Percentiles rank a stretch among this genome's conserved stretches.
Evolutionary conservation across 306 rosid genomes (phyloP).

Genomic region (Lathyrus oleraceus): DNA sequence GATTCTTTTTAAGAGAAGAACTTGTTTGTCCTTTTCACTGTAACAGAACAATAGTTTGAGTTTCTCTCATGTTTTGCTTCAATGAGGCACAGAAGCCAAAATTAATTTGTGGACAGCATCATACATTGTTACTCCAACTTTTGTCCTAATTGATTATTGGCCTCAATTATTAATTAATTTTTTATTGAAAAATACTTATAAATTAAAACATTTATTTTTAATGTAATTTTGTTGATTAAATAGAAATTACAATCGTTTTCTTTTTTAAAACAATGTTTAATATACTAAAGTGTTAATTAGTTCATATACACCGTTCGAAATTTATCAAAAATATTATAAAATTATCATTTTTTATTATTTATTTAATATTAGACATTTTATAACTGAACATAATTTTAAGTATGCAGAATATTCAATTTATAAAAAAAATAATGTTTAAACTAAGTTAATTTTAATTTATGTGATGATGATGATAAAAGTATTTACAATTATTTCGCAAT

Average conservation of each 20-base stretch:
- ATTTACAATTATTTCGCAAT: background rate
- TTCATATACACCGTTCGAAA: no score
- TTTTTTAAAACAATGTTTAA: no score
- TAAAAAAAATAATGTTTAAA: no score
- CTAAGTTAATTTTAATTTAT: background rate
- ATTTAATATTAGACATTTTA: no score
- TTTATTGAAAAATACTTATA: background rate
- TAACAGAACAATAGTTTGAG: no score
- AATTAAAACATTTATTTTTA: background rate
- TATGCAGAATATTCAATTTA: no score
- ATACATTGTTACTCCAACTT: conserved; percentile 33
- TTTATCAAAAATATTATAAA: no score
- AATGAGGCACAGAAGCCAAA: conserved; percentile 33
- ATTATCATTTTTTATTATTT: no score
- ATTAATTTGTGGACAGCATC: conserved; percentile 19
- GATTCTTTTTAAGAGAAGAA: background rate
- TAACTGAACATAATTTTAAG: no score
- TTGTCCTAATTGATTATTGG: background rate
- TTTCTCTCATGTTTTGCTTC: background rate
- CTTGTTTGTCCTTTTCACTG: conserved; percentile 38
- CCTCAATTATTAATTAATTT: background rate
- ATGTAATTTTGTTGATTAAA: background rate
- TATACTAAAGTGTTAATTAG: no score
- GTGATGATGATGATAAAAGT: no score
- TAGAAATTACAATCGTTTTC: background rate